These are phyloP conservation scores for Isatis tinctoria DNA, from an alignment of 345 rosid species.

Conservation along the genomic window DNA sequence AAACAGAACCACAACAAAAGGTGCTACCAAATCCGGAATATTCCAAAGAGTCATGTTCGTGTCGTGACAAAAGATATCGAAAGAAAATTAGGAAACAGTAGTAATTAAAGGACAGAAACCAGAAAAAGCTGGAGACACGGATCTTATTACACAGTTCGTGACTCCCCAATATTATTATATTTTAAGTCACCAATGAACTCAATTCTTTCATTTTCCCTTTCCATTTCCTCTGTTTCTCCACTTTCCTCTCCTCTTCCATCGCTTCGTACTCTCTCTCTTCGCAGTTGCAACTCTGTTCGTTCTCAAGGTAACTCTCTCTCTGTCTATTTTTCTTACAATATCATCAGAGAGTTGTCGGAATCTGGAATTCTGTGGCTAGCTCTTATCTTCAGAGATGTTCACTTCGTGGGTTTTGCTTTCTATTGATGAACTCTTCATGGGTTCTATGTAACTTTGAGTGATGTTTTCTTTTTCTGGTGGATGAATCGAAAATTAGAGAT, in stretches of 20 bases:
- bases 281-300: not conserved
- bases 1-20: not conserved
- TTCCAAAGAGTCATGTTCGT: not conserved
- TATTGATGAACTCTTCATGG: no score
- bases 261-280: not conserved
- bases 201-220: not conserved
- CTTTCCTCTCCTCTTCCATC: conserved; percentile 6
- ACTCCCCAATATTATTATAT: not conserved
- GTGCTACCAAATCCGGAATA: not conserved
- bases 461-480: not conserved
- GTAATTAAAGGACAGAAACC: not conserved
- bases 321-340: not conserved
- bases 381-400: not conserved
- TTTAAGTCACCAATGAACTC: not conserved
- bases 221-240: conserved; percentile 6
- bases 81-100: not conserved
- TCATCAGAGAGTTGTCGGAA: not conserved
- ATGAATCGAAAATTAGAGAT: conserved; percentile 29
- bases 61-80: not conserved
- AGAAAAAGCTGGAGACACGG: not conserved
- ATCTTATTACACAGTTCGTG: not conserved
- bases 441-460: not conserved
- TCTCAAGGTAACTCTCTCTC: conserved; percentile 5
- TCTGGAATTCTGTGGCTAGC: not conserved
- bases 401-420: no score